A percentile compares a stretch with the other conserved stretches of the same genome.
These are phyloP conservation scores for Acacia confusa DNA, from an alignment of 306 rosid species.

Conservation along the genomic window DNA sequence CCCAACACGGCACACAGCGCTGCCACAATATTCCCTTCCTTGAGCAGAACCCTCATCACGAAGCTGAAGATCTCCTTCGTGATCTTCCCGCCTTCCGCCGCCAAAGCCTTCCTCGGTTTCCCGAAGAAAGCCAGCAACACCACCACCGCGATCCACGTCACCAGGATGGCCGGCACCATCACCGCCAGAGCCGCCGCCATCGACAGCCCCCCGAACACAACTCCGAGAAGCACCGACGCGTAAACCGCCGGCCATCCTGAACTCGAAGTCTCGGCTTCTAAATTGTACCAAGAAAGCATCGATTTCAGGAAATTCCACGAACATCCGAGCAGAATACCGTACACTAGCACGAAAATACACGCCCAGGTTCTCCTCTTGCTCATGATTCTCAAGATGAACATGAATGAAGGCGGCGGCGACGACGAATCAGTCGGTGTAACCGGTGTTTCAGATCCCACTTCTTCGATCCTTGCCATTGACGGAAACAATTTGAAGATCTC, in stretches of 20 bases:
- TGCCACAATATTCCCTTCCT: constrained; percentile 88
- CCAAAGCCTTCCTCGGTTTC: constrained; percentile 66
- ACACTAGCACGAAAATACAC: constrained; percentile 56
- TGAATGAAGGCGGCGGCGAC: constrained; percentile 43
- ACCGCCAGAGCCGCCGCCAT: constrained; percentile 86
- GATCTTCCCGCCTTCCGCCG: constrained; percentile 85
- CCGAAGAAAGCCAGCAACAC: constrained; percentile 88
- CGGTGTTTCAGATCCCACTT: constrained; percentile 29
- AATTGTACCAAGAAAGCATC: constrained; percentile 67
- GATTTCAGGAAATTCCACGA: constrained; percentile 77
- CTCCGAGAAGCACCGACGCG: constrained; percentile 83
- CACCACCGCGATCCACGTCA: constrained; percentile 87
- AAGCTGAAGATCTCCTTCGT: constrained; percentile 63
- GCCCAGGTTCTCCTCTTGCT: constrained; percentile 92
- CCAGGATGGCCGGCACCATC: constrained; percentile 73
- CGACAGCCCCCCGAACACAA: constrained; percentile 68
- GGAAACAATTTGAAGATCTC: not conserved
- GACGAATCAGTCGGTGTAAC: not conserved
- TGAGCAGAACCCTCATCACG: constrained; percentile 73
- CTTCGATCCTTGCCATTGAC: constrained; percentile 46
- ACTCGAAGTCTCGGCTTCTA: constrained; percentile 44
- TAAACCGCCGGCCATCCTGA: constrained; percentile 85
- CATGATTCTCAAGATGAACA: constrained; percentile 50
- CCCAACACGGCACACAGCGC: constrained; percentile 88
- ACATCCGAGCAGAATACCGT: constrained; percentile 49